Percentiles rank a stretch among this genome's conserved stretches.
Evolutionary conservation across 768 basidiomycete genomes (phyloP).

Genomic region (Tricholoma saponaceum): DNA sequence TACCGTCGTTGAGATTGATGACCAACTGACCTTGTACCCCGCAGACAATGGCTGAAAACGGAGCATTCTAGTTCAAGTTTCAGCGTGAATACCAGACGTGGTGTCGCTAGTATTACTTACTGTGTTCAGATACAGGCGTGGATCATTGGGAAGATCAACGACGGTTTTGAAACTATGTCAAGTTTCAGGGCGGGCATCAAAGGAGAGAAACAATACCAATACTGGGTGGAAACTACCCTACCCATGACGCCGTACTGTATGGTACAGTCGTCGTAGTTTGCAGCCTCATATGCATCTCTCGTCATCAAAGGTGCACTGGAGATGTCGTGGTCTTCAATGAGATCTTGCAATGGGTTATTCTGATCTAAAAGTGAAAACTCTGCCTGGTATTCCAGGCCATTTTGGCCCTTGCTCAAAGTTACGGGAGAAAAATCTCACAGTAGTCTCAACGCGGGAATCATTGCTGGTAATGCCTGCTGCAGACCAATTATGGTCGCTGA

Average conservation of each 20-base stretch:
- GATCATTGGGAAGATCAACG: conserved; percentile 34
- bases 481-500: not conserved
- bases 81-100: not conserved
- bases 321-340: conserved; percentile 27
- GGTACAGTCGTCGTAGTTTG: conserved; percentile 25
- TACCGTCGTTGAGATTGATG: not conserved
- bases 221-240: conserved; percentile 42
- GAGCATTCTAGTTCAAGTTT: conserved; percentile 49
- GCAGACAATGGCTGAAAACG: conserved; percentile 72
- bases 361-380: conserved; percentile 14
- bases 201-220: conserved; percentile 10
- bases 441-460: not conserved
- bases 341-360: not conserved
- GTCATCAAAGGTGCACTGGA: conserved; percentile 50
- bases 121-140: conserved; percentile 64
- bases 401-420: not conserved
- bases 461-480: not conserved
- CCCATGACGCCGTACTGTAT: conserved; percentile 67
- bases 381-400: not conserved
- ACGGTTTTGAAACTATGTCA: conserved; percentile 29
- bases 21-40: conserved; percentile 52
- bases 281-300: conserved; percentile 40
- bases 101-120: conserved; percentile 28
- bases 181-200: not conserved
- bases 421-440: not conserved